Percentiles rank a stretch among this genome's conserved stretches.
These are phyloP conservation scores for Neoboletus subvelutipes DNA, from an alignment of 768 basidiomycete genomes.

Conservation along the genomic window DNA sequence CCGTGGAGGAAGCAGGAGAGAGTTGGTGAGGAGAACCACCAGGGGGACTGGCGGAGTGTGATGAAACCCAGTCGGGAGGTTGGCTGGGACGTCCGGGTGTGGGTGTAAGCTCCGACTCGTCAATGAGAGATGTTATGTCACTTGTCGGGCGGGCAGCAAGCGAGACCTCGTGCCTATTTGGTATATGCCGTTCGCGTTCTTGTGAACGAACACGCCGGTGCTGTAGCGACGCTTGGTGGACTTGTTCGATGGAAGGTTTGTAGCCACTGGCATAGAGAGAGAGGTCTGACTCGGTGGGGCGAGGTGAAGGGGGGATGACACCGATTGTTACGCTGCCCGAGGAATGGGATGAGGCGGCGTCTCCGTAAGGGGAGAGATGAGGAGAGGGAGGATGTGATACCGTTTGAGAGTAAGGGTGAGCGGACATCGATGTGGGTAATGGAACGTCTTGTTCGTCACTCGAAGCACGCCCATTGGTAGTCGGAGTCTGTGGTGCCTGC, in stretches of 20 bases:
- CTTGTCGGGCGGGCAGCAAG: slow-evolving; percentile 31
- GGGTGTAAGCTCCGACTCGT: slow-evolving; percentile 32
- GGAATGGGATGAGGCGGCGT: slow-evolving; percentile 12
- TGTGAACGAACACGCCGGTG: slow-evolving; percentile 33
- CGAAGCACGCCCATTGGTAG: not conserved
- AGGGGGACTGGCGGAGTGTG: slow-evolving; percentile 11
- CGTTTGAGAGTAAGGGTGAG: slow-evolving; percentile 11
- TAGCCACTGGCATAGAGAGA: not conserved
- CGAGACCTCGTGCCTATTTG: slow-evolving; percentile 33
- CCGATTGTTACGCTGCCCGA: slow-evolving; percentile 31
- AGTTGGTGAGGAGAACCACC: slow-evolving; percentile 19
- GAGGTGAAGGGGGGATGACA: slow-evolving; percentile 31
- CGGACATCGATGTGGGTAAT: not conserved
- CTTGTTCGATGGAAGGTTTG: slow-evolving; percentile 18
- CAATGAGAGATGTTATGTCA: slow-evolving; percentile 18
- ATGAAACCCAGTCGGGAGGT: slow-evolving; percentile 18
- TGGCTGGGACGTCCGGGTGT: slow-evolving; percentile 17
- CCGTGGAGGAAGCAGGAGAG: slow-evolving; percentile 33
- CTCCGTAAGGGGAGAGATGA: not conserved
- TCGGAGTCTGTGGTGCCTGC: slow-evolving; percentile 8
- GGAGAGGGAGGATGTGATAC: slow-evolving; percentile 12
- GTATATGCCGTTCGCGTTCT: slow-evolving; percentile 29
- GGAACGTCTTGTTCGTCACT: not conserved
- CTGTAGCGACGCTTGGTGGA: slow-evolving; percentile 17
- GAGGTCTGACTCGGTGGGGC: slow-evolving; percentile 17